phyloP scores from a whole-genome alignment of 495 filamentous ascomycete species.

The Penicillium pulvis region DNA sequence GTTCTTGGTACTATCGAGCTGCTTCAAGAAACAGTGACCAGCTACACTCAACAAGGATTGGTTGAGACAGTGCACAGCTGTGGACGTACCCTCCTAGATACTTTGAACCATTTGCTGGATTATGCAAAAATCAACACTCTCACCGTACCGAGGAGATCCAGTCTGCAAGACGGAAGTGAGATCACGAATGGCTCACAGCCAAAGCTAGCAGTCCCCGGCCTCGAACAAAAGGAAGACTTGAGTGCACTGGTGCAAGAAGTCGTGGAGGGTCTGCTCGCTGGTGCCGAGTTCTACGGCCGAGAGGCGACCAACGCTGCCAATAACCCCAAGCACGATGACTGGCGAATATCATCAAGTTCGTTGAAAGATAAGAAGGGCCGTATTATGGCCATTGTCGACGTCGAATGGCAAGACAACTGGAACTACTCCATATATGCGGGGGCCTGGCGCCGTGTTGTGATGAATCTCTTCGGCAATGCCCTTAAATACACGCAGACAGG shows the following conservation, averaged over 20 bases:
- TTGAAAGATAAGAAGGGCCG: slow-evolving; percentile 7
- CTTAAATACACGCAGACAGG: slow-evolving; percentile 68
- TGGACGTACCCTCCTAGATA: slow-evolving; percentile 25
- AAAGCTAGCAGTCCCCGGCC: slow-evolving; percentile 17
- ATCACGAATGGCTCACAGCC: not conserved
- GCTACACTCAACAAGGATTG: slow-evolving; percentile 12
- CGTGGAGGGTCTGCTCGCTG: slow-evolving; percentile 32
- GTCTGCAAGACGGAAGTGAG: not conserved
- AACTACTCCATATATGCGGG: slow-evolving; percentile 60
- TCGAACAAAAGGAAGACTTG: slow-evolving; percentile 33
- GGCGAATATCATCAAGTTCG: not conserved
- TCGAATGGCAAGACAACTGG: slow-evolving; percentile 55
- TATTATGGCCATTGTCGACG: slow-evolving; percentile 52
- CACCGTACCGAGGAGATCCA: slow-evolving; percentile 8
- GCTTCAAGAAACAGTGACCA: slow-evolving; percentile 14
- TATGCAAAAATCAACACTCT: slow-evolving; percentile 60
- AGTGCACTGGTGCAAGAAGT: slow-evolving; percentile 39
- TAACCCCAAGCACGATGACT: not conserved
- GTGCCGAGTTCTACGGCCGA: slow-evolving; percentile 23
- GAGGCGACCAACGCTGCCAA: not conserved
- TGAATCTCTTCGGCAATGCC: slow-evolving; percentile 75
- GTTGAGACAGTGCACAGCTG: slow-evolving; percentile 21
- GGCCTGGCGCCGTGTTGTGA: slow-evolving; percentile 64
- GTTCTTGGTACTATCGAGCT: slow-evolving; percentile 68
- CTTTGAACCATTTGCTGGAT: slow-evolving; percentile 46